Percentiles rank a stretch among this genome's conserved stretches.
These are phyloP conservation scores for Diophrys sp. DNA, from an alignment of 73 alveolate genomes.

Conservation along the genomic window DNA sequence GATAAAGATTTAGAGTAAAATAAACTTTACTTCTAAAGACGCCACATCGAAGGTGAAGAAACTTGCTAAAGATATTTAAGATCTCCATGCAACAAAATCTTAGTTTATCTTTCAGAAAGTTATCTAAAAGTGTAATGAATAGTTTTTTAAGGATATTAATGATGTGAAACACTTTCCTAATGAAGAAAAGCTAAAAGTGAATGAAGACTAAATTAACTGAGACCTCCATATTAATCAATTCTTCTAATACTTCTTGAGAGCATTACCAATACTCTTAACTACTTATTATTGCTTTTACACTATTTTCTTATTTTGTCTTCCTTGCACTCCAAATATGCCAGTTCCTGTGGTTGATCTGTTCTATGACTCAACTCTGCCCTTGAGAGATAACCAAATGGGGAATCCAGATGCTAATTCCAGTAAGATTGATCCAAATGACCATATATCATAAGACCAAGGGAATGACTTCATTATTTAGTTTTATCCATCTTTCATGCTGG, in stretches of 20 bases:
- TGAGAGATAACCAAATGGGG: slow-evolving; percentile 70
- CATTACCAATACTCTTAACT: not conserved
- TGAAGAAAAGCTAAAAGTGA: not conserved
- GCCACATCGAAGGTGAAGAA: too few relatives aligned
- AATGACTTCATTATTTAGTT: not conserved
- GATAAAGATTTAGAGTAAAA: too few relatives aligned
- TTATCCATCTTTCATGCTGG: slow-evolving; percentile 18
- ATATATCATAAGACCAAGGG: slow-evolving; percentile 62
- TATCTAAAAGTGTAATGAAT: too few relatives aligned
- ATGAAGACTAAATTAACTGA: slow-evolving; percentile 2
- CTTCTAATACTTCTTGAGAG: slow-evolving; percentile 3
- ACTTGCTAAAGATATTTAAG: too few relatives aligned
- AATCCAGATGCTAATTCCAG: slow-evolving; percentile 69
- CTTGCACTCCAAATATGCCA: slow-evolving; percentile 19
- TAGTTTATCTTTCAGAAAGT: too few relatives aligned
- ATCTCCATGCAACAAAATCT: too few relatives aligned
- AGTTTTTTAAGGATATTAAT: too few relatives aligned
- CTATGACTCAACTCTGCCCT: slow-evolving; percentile 42
- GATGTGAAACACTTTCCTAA: not conserved
- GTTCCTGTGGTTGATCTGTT: slow-evolving; percentile 28
- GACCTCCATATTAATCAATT: not conserved
- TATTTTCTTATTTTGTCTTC: slow-evolving; percentile 12
- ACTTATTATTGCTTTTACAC: slow-evolving; percentile 5
- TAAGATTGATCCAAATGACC: slow-evolving; percentile 66
- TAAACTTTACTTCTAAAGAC: too few relatives aligned